Base-by-base conservation (phyloP, 2,329 filamentous ascomycete genomes). In the Colletotrichum euphorbiae region DNA sequence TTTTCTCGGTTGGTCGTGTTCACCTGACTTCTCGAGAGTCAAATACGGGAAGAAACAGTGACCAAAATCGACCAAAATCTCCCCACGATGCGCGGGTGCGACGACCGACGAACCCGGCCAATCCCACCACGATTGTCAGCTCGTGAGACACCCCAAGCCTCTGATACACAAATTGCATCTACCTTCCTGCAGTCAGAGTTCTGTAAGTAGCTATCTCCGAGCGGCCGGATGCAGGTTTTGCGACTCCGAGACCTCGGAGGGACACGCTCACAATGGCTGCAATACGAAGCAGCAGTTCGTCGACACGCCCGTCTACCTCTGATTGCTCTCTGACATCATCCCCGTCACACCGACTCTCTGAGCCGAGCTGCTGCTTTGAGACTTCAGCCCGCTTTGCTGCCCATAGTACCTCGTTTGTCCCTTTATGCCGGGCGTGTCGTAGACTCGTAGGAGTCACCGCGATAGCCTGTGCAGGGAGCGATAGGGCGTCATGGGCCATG, bases 161-260 rank as follows among this genome's bases (percentile, higher is more conserved):
- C 64, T 57, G 56, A 67, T 62, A 52, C 67, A 55, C 62, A 31
- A 58, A 67, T 55, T 62, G 62, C 62, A 69, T 69, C 51, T 62
- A 45, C 45, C 56, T 61, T 60, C 38, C 67, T 69, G 67, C 67
- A 69, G 62, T 57, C 50, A 67, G 43, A 59, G 54, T 65, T 48
- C 65, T 65, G 62, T 62, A 62, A 52, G 67, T 67, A 69, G 67
- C 62, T 69, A 67, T 69, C 62, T 69, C 67, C 67, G 67, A 61
- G 57, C 62, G 67, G 56, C 67, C 67, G 62, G 67, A 69, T 69
- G 67, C 62, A 69, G 67, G 55, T 51, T 46, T 62, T 57, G 67
- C 63, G 62, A 67, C 38, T 56, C 62, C 63, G 50, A 62, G 50
- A 42, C 55, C 62, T 67, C 62, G 62, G 63, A 58, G 50, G 40